Evolutionary conservation across 106 monocot species (phyloP).

Genomic region (Dioscorea zingiberensis): DNA sequence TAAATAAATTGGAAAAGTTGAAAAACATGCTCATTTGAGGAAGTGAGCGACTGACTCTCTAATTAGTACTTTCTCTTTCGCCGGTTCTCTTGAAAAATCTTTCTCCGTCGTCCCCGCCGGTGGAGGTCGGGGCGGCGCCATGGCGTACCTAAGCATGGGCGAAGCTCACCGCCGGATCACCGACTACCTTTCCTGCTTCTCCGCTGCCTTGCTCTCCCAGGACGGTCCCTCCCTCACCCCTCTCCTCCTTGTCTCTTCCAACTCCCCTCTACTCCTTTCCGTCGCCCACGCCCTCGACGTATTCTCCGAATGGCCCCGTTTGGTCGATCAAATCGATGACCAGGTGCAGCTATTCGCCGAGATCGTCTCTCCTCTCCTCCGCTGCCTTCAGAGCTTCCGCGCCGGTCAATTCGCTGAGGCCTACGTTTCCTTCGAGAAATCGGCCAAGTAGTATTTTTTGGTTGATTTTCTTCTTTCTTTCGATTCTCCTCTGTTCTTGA

Average conservation of each 20-base stretch:
- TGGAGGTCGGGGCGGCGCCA: neutral
- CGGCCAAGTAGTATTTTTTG: constrained; percentile 26
- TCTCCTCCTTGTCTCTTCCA: constrained; percentile 71
- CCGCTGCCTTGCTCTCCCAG: constrained; percentile 44
- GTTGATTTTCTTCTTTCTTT: neutral
- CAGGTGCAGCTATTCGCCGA: constrained; percentile 29
- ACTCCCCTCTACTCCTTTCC: constrained; percentile 29
- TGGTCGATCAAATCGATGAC: constrained; percentile 21
- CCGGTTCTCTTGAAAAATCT: too few relatives aligned
- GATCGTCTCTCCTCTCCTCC: constrained; percentile 34
- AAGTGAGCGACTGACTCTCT: too few relatives aligned
- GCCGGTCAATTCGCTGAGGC: constrained; percentile 40
- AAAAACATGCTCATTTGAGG: too few relatives aligned
- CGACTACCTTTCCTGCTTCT: constrained; percentile 55
- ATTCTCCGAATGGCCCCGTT: constrained; percentile 31
- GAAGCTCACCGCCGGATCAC: constrained; percentile 73
- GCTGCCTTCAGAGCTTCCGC: constrained; percentile 36
- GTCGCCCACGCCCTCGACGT: constrained; percentile 53
- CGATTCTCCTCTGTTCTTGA: neutral
- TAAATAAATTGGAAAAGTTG: too few relatives aligned
- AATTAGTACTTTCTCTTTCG: too few relatives aligned
- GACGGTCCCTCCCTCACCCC: constrained; percentile 52
- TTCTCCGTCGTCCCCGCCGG: neutral
- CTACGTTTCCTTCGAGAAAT: constrained; percentile 49
- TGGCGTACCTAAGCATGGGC: constrained; percentile 55